Base-by-base conservation (phyloP, 371 early-diverging fungal species). In the Mucor ambiguus region DNA sequence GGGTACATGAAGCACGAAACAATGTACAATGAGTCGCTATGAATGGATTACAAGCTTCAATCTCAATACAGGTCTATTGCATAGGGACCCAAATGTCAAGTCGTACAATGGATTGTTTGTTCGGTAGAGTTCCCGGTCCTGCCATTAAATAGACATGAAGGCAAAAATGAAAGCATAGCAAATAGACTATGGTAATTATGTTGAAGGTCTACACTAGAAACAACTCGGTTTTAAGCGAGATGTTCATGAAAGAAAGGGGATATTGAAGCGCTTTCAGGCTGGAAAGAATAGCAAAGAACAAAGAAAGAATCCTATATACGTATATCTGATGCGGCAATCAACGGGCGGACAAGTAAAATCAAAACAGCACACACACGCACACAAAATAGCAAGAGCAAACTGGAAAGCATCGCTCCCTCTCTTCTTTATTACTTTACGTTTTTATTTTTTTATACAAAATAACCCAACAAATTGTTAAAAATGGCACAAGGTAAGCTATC, bases 401-500 rank as follows among this genome's bases (percentile, higher is more conserved):
- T 43, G 28, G 28, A 26, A 52, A 37, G 22, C 33, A 33, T 57
- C 33, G 2, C 52, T 8, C 33, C 28, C 28, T 28, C 52, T 52
- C 52, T 49, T 49, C 16, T 28, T 52, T 16, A 26, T 28, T 49
- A 26, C 24, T 26, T 55, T 20, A 18, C 41, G 6, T 63, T 63
- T 55, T 48, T 54, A 35, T 62, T 63, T 38, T 38, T 63, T 33
- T 16, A 52, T 52, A 52, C 48, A 48, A 52, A 52, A 12, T 16
- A 28, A 52, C 52, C 52, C 52, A 28, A 28, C 52, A 24, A 11
- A 48, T 60, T 66, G 38, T 58, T 35, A 44, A 49, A 29, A 60
- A 66, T 66, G 67, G 60, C 67, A 56, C 60, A 66, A 66, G 67
- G 67, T 66, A 60, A 66, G 30, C 11, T 4, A 30, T 16, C 4